These are phyloP conservation scores for Solioccasus polychromus DNA, from an alignment of 768 basidiomycete species.

Conservation along the genomic window DNA sequence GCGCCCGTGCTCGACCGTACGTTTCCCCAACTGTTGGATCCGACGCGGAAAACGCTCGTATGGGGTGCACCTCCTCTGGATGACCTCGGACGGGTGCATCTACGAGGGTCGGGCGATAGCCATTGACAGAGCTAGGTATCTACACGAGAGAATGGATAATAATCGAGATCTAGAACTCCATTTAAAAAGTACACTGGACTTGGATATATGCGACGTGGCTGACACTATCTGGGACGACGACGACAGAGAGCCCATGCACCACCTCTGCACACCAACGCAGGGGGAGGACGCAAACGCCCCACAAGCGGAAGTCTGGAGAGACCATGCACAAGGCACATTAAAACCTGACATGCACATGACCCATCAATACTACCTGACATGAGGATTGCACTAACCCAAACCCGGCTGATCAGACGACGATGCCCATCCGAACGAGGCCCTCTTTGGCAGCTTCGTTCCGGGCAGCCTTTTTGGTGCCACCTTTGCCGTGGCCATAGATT, in stretches of 20 bases:
- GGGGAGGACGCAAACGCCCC: slow-evolving; percentile 31
- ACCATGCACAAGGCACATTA: slow-evolving; percentile 40
- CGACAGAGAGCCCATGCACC: slow-evolving; percentile 37
- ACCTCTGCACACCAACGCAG: slow-evolving; percentile 65
- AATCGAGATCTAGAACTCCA: not conserved
- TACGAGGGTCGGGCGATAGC: slow-evolving; percentile 3
- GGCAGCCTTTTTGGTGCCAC: slow-evolving; percentile 76
- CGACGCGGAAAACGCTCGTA: slow-evolving; percentile 58
- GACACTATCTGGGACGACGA: no score
- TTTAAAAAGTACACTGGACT: no score
- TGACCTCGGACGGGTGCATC: slow-evolving; percentile 45
- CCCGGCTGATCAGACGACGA: slow-evolving; percentile 38
- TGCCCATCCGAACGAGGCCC: slow-evolving; percentile 59
- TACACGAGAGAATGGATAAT: no score
- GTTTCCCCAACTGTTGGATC: slow-evolving; percentile 56
- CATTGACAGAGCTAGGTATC: no score
- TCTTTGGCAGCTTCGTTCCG: slow-evolving; percentile 80
- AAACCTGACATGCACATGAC: not conserved
- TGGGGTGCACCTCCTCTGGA: slow-evolving; percentile 75
- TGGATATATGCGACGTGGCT: no score
- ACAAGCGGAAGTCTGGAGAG: slow-evolving; percentile 61
- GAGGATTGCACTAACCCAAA: not conserved
- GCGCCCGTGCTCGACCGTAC: slow-evolving; percentile 39
- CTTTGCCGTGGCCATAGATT: slow-evolving; percentile 58
- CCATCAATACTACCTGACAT: not conserved